Conservation (phyloP, 257 asterid species). For the Datura wrightii region DNA sequence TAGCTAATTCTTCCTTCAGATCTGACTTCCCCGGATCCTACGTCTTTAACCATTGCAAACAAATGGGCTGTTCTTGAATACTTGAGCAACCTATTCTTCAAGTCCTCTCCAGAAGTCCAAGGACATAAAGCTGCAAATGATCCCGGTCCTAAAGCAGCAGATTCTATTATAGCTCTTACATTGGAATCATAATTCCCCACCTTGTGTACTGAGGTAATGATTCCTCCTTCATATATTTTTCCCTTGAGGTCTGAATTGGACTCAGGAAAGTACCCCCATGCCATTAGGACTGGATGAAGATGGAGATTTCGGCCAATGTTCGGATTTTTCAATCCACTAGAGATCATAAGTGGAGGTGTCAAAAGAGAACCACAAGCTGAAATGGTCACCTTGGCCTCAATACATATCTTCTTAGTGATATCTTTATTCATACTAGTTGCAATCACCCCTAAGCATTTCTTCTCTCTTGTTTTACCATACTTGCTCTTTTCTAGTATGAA, state of each 20-base stretch:
- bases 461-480: conserved; percentile 29
- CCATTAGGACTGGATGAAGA: conserved; percentile 87
- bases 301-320: conserved; percentile 82
- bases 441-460: conserved; percentile 67
- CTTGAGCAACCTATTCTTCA: conserved; percentile 51
- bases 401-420: conserved; percentile 44
- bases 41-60: conserved; percentile 69
- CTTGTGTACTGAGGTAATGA: conserved; percentile 76
- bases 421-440: conserved; percentile 49
- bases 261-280: conserved; percentile 92
- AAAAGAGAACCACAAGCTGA: conserved; percentile 86
- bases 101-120: conserved; percentile 64
- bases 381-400: conserved; percentile 70
- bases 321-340: conserved; percentile 71
- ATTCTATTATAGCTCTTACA: conserved; percentile 60
- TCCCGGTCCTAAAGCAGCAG: conserved; percentile 71
- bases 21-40: conserved; percentile 57
- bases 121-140: conserved; percentile 65
- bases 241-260: conserved; percentile 50
- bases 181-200: conserved; percentile 44
- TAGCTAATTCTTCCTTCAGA: conserved; percentile 59
- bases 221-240: conserved; percentile 74
- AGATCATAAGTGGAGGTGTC: conserved; percentile 78
- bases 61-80: conserved; percentile 73
- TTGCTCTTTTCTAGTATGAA: conserved; percentile 43